Evolutionary conservation across 441 rosid genomes (phyloP).

Genomic region (Biscutella laevigata): DNA sequence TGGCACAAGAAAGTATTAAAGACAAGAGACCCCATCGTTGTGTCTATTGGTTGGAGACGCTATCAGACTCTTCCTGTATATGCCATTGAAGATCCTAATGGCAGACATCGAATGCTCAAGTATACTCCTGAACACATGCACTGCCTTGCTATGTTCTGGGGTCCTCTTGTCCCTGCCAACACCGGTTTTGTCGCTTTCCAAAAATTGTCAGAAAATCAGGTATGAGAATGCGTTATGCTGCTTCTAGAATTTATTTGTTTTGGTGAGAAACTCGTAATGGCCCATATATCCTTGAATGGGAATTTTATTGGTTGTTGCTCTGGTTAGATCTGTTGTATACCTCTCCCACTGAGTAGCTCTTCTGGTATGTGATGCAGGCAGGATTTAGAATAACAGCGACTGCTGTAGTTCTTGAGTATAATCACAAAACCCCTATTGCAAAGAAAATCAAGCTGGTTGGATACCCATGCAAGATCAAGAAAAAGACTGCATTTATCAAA

Average conservation of each 20-base stretch:
- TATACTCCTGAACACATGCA: conserved; percentile 95
- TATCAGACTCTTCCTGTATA: conserved; percentile 77
- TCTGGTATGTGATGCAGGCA: conserved; percentile 36
- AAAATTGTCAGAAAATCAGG: conserved; percentile 70
- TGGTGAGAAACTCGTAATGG: not conserved
- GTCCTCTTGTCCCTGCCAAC: conserved; percentile 87
- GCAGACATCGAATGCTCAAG: conserved; percentile 88
- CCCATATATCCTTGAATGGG: not conserved
- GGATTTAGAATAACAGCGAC: conserved; percentile 84
- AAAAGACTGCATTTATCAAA: conserved; percentile 80
- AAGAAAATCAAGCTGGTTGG: conserved; percentile 88
- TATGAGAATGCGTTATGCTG: conserved; percentile 17
- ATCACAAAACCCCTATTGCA: conserved; percentile 61
- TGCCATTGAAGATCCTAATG: conserved; percentile 75
- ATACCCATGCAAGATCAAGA: conserved; percentile 79
- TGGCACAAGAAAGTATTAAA: conserved; percentile 87
- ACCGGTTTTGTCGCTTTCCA: conserved; percentile 83
- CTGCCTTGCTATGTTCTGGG: conserved; percentile 93
- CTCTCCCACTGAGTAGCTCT: conserved; percentile 16
- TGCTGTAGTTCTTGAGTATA: conserved; percentile 61
- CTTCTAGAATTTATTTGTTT: not conserved
- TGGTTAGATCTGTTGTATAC: conserved; percentile 8
- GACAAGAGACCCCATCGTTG: conserved; percentile 84
- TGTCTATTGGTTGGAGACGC: conserved; percentile 94
- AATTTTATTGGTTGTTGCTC: not conserved